Conservation (phyloP, 1,284 basidiomycete species). For the Paramarasmius palmivorus region DNA sequence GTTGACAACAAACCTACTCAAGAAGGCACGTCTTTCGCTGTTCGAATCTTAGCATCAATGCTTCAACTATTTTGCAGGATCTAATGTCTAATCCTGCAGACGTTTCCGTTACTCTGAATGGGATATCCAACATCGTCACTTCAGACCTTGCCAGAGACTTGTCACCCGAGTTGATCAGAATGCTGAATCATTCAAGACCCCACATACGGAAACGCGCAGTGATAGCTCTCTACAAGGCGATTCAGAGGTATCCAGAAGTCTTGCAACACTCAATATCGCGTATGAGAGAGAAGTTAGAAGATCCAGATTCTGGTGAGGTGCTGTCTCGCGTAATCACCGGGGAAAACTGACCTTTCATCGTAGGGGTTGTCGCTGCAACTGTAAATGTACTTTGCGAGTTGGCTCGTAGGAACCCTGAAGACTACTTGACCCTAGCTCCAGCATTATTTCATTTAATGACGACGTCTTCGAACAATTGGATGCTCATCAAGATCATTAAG, state of each 20-base stretch:
- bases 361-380: conserved; percentile 89
- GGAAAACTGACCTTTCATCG: neutral
- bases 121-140: conserved; percentile 87
- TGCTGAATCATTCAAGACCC: conserved; percentile 90
- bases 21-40: conserved; percentile 71
- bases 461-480: conserved; percentile 97
- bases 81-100: conserved; percentile 78
- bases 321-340: conserved; percentile 1
- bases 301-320: conserved; percentile 73
- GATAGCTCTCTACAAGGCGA: conserved; percentile 77
- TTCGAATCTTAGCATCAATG: neutral
- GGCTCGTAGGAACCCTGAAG: conserved; percentile 74
- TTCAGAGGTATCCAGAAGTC: conserved; percentile 80
- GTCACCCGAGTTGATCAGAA: conserved; percentile 81
- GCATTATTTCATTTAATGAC: conserved; percentile 95
- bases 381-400: conserved; percentile 96
- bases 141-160: conserved; percentile 89
- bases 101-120: conserved; percentile 82
- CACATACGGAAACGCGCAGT: conserved; percentile 90
- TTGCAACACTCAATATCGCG: conserved; percentile 65
- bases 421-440: conserved; percentile 86
- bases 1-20: conserved; percentile 95
- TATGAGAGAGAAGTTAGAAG: conserved; percentile 84
- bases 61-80: conserved; percentile 56
- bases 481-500: conserved; percentile 99